Base-by-base conservation (phyloP, 345 rosid genomes). In the Salix brachista region DNA sequence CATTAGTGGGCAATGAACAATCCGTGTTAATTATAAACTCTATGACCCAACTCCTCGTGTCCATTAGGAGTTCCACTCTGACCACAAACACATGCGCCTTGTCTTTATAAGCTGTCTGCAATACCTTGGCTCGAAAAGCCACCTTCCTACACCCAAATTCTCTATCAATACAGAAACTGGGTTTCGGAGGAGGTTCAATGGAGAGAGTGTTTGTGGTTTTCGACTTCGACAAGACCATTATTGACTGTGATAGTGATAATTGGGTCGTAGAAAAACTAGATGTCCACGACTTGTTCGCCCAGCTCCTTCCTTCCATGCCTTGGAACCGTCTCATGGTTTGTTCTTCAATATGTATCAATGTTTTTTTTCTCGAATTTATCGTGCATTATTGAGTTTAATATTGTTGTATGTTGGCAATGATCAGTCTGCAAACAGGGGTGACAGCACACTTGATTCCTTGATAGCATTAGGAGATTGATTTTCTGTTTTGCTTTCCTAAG, bases 161-260 rank as follows among this genome's bases (percentile, higher is more conserved):
- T 48, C 41, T 5, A 50, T 50, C 16, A 1, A 2, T 8, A 23
- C 28, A 16, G 32, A 46, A 46, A 14, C 25, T 14, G 37, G 34
- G 18, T 21, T 0, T 48, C 14, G 70, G 25, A 18, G 72, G n/a
- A 5, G 58, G 14, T 25, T 56, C 54, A 73, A 81, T 81, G 80
- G 79, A 70, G 3, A 76, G 70, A 74, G 66, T 60, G 4, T 48
- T 75, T 64, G 67, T 60, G 62, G 81, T 82, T 70, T 82, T 82
- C 70, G 85, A 82, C 74, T 79, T 82, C 25, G 82, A 82, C 71
- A 75, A 79, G 74, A 82, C 85, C 13, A 77, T 82, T 21, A 61
- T 79, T 52, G 85, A 82, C 42, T 79, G 76, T 8, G 82, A 82
- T 62, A 36, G 72, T 28, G 85, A 79, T 52, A 67, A 79, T 6